These are phyloP conservation scores for Volvox reticuliferus DNA, from an alignment of 139 green algal genomes.

Conservation along the genomic window DNA sequence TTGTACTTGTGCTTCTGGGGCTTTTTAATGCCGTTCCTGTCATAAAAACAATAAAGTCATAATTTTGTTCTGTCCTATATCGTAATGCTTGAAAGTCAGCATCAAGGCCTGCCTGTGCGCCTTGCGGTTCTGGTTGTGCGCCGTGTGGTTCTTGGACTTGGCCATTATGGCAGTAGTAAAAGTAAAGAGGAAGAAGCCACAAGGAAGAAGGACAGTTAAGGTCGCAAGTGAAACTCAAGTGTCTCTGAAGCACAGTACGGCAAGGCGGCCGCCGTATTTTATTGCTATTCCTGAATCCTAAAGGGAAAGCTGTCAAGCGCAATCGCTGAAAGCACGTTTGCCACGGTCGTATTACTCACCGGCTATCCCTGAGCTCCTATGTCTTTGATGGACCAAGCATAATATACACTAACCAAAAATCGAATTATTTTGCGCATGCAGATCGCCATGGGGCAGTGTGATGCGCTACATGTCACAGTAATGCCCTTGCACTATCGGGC, in stretches of 20 bases:
- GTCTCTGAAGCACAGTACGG: constrained; percentile 2
- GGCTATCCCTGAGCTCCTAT: too few relatives aligned
- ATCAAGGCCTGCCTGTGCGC: constrained; percentile 66
- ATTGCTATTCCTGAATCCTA: neutral
- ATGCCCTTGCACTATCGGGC: too few relatives aligned
- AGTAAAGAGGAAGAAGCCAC: neutral
- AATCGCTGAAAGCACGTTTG: too few relatives aligned
- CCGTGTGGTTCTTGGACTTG: constrained; percentile 96
- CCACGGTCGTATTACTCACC: too few relatives aligned
- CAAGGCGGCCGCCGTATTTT: constrained; percentile 28
- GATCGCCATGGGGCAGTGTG: too few relatives aligned
- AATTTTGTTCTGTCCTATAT: too few relatives aligned
- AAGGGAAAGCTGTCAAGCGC: too few relatives aligned
- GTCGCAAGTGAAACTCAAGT: neutral
- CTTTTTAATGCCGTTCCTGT: constrained; percentile 95
- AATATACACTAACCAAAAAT: too few relatives aligned
- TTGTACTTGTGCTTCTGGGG: constrained; percentile 84
- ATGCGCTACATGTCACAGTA: too few relatives aligned
- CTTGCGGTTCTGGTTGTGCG: constrained; percentile 96
- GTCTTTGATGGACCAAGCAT: too few relatives aligned
- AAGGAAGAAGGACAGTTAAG: constrained; percentile 27
- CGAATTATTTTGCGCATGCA: too few relatives aligned
- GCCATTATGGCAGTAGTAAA: constrained; percentile 68
- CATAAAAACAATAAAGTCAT: neutral
- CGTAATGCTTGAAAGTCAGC: neutral